Evolutionary conservation across 1,139 yeast species (phyloP), one percentile per base, ranked within the genome.

Genomic region (Zygoascus meyerae): DNA sequence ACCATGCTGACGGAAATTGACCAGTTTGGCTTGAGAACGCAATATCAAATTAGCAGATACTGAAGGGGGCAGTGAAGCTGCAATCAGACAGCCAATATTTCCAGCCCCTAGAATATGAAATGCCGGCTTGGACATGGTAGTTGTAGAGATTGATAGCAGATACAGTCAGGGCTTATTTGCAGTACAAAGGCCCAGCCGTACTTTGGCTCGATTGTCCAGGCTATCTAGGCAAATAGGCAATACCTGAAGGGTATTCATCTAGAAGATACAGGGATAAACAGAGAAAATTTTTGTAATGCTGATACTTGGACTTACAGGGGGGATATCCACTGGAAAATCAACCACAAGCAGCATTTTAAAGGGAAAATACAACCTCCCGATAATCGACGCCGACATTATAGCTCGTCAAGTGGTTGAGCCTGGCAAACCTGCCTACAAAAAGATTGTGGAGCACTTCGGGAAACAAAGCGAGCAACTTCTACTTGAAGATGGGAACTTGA

Each of bases 291-390:
- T 18, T 37, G 45, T n/a, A 17, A 92, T 92, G 98, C 76, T 92
- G 46, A 76, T 92, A 32, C 77, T 94, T 8, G 99, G 99, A 0
- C 74, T 92, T 21, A 92, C 98, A 0, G 99, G 99, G 1, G 97
- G 97, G 1, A 92, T 92, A 45, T 95, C 97, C 8, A 77, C 94
- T 4, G 99, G 99, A 1, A 94, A 94, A 62, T 84, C 95, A 11
- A 90, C 97, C 0, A 97, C 87, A 0, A 86, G 97, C 0, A 63
- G 68, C 14, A 65, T 75, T 28, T 68, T 92, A 9, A 53, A 64
- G 6, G 75, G 78, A 11, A 68, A 77, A 18, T 74, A 83, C 55
- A 60, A 69, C 2, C 38, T 86, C 15, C 74, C 83, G 0, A 66
- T 94, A 1, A 73, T 94, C 2, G 98, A 94, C 67, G 97, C 98